Percentiles rank a stretch among this genome's conserved stretches.
phyloP scores from a whole-genome alignment of 306 rosid genomes.

The Citrullus mucosospermus region DNA sequence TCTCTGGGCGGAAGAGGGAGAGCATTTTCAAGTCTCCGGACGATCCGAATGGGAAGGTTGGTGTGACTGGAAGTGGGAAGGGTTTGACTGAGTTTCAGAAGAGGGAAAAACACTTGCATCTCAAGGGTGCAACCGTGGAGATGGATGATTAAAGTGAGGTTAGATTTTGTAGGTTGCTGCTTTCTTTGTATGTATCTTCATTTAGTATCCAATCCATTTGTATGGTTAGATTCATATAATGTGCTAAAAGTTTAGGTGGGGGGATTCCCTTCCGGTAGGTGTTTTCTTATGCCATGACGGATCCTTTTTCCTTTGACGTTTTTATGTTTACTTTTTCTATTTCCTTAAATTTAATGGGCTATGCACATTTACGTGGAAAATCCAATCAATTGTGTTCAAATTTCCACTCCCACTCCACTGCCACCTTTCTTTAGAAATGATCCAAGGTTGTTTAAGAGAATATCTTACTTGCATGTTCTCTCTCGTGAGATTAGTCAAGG shows the following conservation, averaged over 20 bases:
- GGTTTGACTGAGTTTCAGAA: slow-evolving; percentile 94
- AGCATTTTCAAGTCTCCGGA: slow-evolving; percentile 98
- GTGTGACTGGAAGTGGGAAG: slow-evolving; percentile 98
- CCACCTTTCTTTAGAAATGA: background rate
- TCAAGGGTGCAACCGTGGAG: slow-evolving; percentile 75
- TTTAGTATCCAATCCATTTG: background rate
- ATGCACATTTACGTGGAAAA: background rate
- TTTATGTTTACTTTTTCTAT: background rate
- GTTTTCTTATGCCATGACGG: background rate
- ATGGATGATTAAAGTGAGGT: slow-evolving; percentile 47
- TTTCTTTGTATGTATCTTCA: background rate
- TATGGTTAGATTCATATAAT: background rate
- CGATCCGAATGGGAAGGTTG: slow-evolving; percentile 91
- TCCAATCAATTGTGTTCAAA: background rate
- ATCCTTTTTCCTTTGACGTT: background rate
- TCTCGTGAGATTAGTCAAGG: no score
- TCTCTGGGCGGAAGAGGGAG: slow-evolving; percentile 81
- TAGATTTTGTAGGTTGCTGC: background rate
- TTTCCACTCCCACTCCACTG: background rate
- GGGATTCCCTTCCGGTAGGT: background rate
- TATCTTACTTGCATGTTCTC: no score
- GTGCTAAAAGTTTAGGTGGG: background rate
- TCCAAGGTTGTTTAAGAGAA: background rate
- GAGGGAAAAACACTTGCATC: slow-evolving; percentile 94
- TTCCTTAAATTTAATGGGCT: background rate